Evolutionary conservation across 345 rosid genomes (phyloP), one percentile per base, ranked within the genome.

Genomic region (Eucalyptus marginata): DNA sequence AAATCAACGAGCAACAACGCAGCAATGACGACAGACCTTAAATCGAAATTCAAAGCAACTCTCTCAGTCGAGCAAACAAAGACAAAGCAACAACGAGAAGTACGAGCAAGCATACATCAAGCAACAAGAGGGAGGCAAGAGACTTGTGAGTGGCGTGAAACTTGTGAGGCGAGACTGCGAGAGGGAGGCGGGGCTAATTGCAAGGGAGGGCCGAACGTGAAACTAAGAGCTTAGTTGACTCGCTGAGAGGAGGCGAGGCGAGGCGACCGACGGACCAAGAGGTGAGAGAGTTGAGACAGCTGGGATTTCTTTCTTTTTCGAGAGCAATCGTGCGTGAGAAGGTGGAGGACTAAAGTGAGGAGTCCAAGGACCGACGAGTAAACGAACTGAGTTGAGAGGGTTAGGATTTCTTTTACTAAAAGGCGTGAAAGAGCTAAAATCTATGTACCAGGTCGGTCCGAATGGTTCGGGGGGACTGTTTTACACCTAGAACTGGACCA

Each of bases 391-490:
- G 54, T 59, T 11, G 15, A 59, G 31, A 59, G 68, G 68, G 31
- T 59, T 27, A 27, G 15, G n/a, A 59, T 59, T 59, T 59, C 68
- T 59, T 59, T 59, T 27, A 59, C 31, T 3, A 59, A 59, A 59
- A 59, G 15, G n/a, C 4, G 2, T 27, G 4, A 59, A 13, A 27
- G 15, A 59, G 68, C 31, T 59, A 1, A 12, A 59, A 59, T 25
- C 27, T 59, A 27, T 25, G n/a, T 25, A 59, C 1, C 3, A 1
- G 2, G 6, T 27, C 15, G 2, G 7, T 5, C 2, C 15, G 3
- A 27, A 2, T 59, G 1, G 14, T 52, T 52, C 0, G 1, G 10
- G 10, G 4, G 2, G 10, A 11, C 2, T 12, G 4, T 25, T 25
- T 27, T 27, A 11, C 2, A 59, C 2, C 0, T 59, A 59, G 14